Conservation (phyloP, 1,284 basidiomycete species). For the Termitomyces sp. region DNA sequence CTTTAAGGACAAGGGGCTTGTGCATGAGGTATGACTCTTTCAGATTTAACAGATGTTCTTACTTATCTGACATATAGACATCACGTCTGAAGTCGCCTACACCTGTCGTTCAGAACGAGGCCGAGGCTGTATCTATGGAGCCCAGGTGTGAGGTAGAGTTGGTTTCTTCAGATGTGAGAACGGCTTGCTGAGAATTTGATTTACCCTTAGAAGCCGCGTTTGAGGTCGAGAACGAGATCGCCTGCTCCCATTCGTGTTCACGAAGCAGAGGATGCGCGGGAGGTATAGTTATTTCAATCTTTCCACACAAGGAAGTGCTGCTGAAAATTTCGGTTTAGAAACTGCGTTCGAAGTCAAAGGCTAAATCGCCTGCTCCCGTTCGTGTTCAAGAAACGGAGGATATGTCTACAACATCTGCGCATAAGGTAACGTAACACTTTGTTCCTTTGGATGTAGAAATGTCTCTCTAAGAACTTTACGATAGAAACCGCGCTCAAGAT, state of each 20-base stretch:
- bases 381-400: not conserved
- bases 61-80: not conserved
- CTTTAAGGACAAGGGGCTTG: not conserved
- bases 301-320: not conserved
- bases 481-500: not conserved
- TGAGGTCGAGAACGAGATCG: not conserved
- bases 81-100: not conserved
- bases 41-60: not conserved
- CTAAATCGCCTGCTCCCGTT: not conserved
- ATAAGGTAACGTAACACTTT: not conserved
- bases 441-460: not conserved
- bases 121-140: no score
- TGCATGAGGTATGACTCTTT: not conserved
- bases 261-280: not conserved
- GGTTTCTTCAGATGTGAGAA: no score
- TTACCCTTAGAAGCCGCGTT: not conserved
- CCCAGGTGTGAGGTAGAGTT: not conserved
- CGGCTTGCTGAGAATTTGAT: not conserved
- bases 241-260: not conserved
- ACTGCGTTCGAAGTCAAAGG: not conserved
- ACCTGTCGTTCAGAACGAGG: not conserved
- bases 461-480: not conserved
- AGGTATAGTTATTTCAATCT: not conserved
- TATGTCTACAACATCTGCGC: not conserved
- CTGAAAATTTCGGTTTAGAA: not conserved